Percentiles rank a stretch among this genome's conserved stretches.
These are phyloP conservation scores for Excoecaria agallocha DNA, from an alignment of 345 rosid species.

Conservation along the genomic window DNA sequence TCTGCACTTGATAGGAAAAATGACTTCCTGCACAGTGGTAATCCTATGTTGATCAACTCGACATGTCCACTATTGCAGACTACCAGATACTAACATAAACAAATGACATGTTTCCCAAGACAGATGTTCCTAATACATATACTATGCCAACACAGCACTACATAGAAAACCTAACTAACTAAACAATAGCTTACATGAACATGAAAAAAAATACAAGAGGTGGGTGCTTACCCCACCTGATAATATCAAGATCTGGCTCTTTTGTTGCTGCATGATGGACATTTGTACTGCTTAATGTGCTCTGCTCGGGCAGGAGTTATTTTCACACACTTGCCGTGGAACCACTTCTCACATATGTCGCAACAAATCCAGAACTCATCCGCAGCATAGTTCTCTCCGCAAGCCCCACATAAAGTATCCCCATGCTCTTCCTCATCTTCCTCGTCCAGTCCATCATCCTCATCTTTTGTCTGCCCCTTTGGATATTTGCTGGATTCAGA, in stretches of 20 bases:
- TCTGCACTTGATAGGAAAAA: too few relatives aligned
- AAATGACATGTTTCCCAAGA: neutral
- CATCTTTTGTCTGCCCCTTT: conserved; percentile 31
- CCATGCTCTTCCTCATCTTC: conserved; percentile 32
- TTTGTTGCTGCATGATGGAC: conserved; percentile 31
- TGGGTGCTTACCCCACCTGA: neutral
- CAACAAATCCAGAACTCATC: conserved; percentile 37
- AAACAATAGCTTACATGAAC: conserved; percentile 17
- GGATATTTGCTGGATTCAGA: conserved; percentile 48
- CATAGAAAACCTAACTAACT: conserved; percentile 21
- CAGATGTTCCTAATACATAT: conserved; percentile 13
- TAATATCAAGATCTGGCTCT: conserved; percentile 23
- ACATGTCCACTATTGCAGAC: conserved; percentile 18
- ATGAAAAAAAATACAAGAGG: conserved; percentile 13
- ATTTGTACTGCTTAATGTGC: conserved; percentile 34
- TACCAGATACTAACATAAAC: conserved; percentile 15
- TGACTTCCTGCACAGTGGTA: too few relatives aligned
- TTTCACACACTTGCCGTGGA: conserved; percentile 37
- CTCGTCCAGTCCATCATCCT: conserved; percentile 27
- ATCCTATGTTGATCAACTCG: neutral
- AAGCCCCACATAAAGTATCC: conserved; percentile 29
- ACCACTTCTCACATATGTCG: conserved; percentile 32
- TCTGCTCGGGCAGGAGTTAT: conserved; percentile 34
- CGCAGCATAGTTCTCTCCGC: conserved; percentile 29
- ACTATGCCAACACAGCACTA: conserved; percentile 15